These are phyloP conservation scores for Triglochin maritima DNA, from an alignment of 106 monocot genomes.

Conservation along the genomic window DNA sequence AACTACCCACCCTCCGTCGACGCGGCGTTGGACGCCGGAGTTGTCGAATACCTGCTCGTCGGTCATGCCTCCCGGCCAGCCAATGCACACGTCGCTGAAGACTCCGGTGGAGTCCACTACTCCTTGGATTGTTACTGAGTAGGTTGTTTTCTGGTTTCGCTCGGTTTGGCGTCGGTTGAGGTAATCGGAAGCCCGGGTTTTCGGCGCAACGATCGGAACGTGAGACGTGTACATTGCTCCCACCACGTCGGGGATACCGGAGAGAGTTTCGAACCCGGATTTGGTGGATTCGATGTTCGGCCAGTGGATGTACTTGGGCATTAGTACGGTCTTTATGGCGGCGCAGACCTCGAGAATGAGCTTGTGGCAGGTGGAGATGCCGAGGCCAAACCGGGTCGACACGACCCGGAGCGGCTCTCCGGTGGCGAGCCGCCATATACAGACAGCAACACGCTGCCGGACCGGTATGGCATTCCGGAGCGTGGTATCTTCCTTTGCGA, in stretches of 20 bases:
- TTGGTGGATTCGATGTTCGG: constrained; percentile 3
- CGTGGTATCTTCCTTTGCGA: constrained; percentile 40
- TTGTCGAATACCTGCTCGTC: constrained; percentile 46
- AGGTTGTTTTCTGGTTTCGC: constrained; percentile 50
- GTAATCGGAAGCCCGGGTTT: constrained; percentile 35
- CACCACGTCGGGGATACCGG: constrained; percentile 49
- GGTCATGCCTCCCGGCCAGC: constrained; percentile 50
- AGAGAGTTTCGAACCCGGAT: constrained; percentile 17
- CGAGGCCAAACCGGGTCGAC: constrained; percentile 23
- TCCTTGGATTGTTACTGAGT: constrained; percentile 50
- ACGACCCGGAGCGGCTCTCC: constrained; percentile 44
- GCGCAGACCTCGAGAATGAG: constrained; percentile 11
- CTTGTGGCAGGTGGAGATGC: constrained; percentile 15
- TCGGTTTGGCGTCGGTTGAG: constrained; percentile 59
- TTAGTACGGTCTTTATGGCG: constrained; percentile 3
- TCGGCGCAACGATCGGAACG: constrained; percentile 76
- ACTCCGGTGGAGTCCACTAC: constrained; percentile 41
- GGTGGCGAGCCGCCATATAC: constrained; percentile 39
- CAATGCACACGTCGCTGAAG: constrained; percentile 56
- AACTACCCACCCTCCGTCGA: not conserved
- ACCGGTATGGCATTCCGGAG: constrained; percentile 42
- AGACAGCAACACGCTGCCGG: constrained; percentile 36
- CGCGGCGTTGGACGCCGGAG: constrained; percentile 23
- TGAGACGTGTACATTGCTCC: constrained; percentile 85
- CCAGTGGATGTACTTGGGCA: constrained; percentile 8